These are phyloP conservation scores for Arachnomyces sp. DNA, from an alignment of 2,329 filamentous ascomycete genomes.

Conservation along the genomic window DNA sequence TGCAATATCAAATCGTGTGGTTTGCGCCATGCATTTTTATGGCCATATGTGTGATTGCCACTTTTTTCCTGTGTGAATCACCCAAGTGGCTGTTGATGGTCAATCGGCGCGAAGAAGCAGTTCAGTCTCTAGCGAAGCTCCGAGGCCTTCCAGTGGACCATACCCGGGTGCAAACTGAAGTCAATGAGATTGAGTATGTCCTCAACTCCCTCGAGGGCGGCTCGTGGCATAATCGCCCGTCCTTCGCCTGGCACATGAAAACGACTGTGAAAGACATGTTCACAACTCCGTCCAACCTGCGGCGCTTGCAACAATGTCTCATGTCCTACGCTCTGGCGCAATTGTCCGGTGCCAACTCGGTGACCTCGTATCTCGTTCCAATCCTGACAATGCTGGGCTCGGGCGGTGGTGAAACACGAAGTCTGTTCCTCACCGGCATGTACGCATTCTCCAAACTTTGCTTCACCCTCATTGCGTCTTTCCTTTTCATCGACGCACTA, in stretches of 20 bases:
- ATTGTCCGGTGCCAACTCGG: slow-evolving; percentile 38
- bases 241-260: too few species aligned
- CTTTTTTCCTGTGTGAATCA: slow-evolving; percentile 26
- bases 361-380: slow-evolving; percentile 39
- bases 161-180: slow-evolving; percentile 19
- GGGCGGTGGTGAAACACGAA: slow-evolving; percentile 20
- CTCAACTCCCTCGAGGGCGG: too few species aligned
- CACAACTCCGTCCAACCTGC: slow-evolving; percentile 30
- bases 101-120: slow-evolving; percentile 21
- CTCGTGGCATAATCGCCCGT: slow-evolving; percentile 15
- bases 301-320: slow-evolving; percentile 34
- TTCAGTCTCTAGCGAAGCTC: slow-evolving; percentile 19
- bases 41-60: slow-evolving; percentile 17
- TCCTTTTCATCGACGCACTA: slow-evolving; percentile 41
- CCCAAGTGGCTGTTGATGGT: slow-evolving; percentile 30
- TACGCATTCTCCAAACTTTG: slow-evolving; percentile 40
- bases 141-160: slow-evolving; percentile 25
- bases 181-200: slow-evolving; percentile 24
- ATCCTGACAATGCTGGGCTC: slow-evolving; percentile 35
- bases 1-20: slow-evolving; percentile 29
- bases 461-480: slow-evolving; percentile 34
- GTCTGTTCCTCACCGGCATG: slow-evolving; percentile 36
- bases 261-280: slow-evolving; percentile 32
- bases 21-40: slow-evolving; percentile 26
- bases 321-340: slow-evolving; percentile 36